Percentiles rank a stretch among this genome's conserved stretches.
phyloP scores from a whole-genome alignment of 164 flowering plant genomes.

The Vitis labrusca region DNA sequence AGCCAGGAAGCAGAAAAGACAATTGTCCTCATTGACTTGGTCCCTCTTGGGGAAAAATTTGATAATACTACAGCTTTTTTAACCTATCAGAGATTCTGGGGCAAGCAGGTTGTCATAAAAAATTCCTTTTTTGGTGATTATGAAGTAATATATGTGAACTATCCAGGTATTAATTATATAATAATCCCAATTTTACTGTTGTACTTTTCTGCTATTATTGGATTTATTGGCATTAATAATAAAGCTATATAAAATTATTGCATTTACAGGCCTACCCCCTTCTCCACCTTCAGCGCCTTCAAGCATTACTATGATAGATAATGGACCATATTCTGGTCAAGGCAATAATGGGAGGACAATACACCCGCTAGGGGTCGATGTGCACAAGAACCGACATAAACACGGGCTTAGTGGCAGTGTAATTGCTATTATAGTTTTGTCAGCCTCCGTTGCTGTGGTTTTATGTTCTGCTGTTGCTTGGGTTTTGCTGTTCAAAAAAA shows the following conservation, averaged over 20 bases:
- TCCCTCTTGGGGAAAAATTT: conserved; percentile 62
- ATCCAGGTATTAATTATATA: conserved; percentile 48
- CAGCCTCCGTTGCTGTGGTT: conserved; percentile 49
- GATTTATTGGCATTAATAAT: neutral
- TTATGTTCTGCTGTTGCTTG: conserved; percentile 46
- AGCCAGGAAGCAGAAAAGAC: conserved; percentile 64
- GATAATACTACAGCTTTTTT: conserved; percentile 61
- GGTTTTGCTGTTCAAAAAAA: conserved; percentile 41
- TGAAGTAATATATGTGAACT: conserved; percentile 67
- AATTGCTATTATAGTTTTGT: conserved; percentile 66
- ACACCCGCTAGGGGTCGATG: conserved; percentile 85
- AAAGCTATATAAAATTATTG: neutral
- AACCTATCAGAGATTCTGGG: conserved; percentile 62
- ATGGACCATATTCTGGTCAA: conserved; percentile 47
- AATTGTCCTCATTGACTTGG: conserved; percentile 58
- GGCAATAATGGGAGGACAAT: conserved; percentile 44
- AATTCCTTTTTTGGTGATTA: conserved; percentile 60
- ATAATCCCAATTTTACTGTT: neutral
- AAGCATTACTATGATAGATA: conserved; percentile 37
- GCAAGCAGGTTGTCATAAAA: conserved; percentile 49
- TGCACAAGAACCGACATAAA: conserved; percentile 38
- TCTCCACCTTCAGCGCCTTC: conserved; percentile 61
- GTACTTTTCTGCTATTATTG: neutral
- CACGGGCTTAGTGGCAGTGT: conserved; percentile 45
- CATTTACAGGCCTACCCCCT: conserved; percentile 58